These are phyloP conservation scores for Pseudoperonospora humuli DNA, from an alignment of 352 stramenopile genomes.

Conservation along the genomic window DNA sequence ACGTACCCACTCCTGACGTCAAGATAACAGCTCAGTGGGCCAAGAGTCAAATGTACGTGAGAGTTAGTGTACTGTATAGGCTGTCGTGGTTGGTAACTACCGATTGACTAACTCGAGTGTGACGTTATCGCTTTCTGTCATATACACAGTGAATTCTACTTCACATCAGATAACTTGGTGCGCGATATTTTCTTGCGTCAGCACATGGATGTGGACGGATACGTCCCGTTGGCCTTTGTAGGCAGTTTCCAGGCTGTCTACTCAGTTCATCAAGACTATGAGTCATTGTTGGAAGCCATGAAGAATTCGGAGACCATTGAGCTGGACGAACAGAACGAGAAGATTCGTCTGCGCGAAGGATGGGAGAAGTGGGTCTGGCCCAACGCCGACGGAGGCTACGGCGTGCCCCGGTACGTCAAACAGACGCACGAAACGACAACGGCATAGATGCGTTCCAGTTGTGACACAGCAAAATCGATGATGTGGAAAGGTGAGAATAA, in stretches of 20 bases:
- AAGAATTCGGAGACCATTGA: slow-evolving; percentile 59
- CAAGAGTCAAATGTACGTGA: slow-evolving; percentile 76
- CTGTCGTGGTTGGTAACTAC: not conserved
- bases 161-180: slow-evolving; percentile 76
- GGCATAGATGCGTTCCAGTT: slow-evolving; percentile 20
- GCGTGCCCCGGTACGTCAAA: slow-evolving; percentile 88
- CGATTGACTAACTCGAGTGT: not conserved
- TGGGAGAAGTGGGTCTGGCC: slow-evolving; percentile 88
- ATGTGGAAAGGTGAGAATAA: not conserved
- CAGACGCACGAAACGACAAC: slow-evolving; percentile 18
- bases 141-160: slow-evolving; percentile 79
- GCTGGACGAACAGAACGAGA: slow-evolving; percentile 86
- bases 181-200: slow-evolving; percentile 79
- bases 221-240: slow-evolving; percentile 84
- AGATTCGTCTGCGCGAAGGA: slow-evolving; percentile 76
- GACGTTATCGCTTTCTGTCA: not conserved
- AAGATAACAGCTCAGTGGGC: slow-evolving; percentile 72
- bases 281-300: slow-evolving; percentile 66
- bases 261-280: slow-evolving; percentile 79
- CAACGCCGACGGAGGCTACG: slow-evolving; percentile 77
- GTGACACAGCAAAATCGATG: not conserved
- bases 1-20: slow-evolving; percentile 61
- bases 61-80: not conserved
- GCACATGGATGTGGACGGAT: slow-evolving; percentile 85
- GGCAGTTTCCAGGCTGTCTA: slow-evolving; percentile 86